Conservation (phyloP, 495 filamentous ascomycete genomes). For the Tuber microsphaerosporum region DNA sequence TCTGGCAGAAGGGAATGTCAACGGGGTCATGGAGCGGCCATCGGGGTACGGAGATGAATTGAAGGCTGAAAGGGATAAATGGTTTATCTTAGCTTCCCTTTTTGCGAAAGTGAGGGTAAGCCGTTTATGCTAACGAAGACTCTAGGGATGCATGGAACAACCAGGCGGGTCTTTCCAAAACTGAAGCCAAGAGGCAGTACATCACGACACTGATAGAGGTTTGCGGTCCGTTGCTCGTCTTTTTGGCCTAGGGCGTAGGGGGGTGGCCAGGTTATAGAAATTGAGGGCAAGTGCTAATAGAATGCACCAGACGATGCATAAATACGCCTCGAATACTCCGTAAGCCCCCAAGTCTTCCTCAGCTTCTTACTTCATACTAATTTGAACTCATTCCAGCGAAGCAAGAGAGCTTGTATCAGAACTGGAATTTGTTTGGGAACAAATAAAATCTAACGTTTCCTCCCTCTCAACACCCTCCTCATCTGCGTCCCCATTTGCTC, state of each 20-base stretch:
- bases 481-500: not conserved
- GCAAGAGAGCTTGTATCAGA: conserved; percentile 83
- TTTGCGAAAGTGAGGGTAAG: not conserved
- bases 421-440: conserved; percentile 97
- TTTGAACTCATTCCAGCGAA: conserved; percentile 48
- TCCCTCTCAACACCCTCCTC: conserved; percentile 55
- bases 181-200: conserved; percentile 90
- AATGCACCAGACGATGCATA: conserved; percentile 69
- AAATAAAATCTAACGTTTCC: conserved; percentile 75
- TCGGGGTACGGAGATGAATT: conserved; percentile 49
- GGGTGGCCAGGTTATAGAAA: not conserved
- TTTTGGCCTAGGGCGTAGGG: not conserved
- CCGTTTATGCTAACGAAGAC: conserved; percentile 25
- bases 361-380: conserved; percentile 11
- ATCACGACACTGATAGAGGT: conserved; percentile 79
- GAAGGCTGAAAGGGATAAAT: conserved; percentile 56
- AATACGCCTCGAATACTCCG: conserved; percentile 74
- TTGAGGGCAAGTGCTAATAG: not conserved
- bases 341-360: conserved; percentile 39
- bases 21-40: conserved; percentile 82
- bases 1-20: conserved; percentile 74
- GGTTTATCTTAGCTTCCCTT: conserved; percentile 23
- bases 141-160: conserved; percentile 78
- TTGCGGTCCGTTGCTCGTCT: conserved; percentile 36
- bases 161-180: conserved; percentile 69